These are phyloP conservation scores for Botrytis hyacinthi DNA, from an alignment of 2,329 filamentous ascomycete species.

Conservation along the genomic window DNA sequence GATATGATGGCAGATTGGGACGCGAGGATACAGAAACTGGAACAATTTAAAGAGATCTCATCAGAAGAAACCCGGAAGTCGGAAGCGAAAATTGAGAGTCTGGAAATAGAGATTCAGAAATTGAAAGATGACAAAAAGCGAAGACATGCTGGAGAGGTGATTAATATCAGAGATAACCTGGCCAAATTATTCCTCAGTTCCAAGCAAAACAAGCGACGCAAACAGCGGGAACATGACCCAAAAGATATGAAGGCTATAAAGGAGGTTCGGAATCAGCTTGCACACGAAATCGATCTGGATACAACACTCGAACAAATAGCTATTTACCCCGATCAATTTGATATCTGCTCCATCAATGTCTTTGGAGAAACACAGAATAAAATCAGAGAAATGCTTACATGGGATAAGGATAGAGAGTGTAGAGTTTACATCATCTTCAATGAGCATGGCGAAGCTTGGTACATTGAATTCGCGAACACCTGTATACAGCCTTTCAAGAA, in stretches of 20 bases:
- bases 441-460: background rate
- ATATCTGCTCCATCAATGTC: background rate
- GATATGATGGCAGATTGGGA: too few species aligned
- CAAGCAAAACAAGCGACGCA: background rate
- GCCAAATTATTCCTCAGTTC: background rate
- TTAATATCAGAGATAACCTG: background rate
- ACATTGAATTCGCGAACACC: background rate
- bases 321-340: background rate
- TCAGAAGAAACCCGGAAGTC: too few species aligned
- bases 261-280: background rate
- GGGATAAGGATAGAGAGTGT: background rate
- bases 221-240: background rate
- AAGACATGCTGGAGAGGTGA: background rate
- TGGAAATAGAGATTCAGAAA: rapidly evolving
- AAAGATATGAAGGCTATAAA: background rate
- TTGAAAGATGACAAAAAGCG: too few species aligned
- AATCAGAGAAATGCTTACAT: background rate
- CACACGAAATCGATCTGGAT: background rate
- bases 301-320: background rate
- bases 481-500: background rate
- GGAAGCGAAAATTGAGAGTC: too few species aligned
- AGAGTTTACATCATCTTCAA: background rate
- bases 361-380: background rate
- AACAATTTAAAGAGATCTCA: too few species aligned
- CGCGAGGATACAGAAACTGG: too few species aligned